Evolutionary conservation across 75 land plant species (phyloP).

Genomic region (Pseudotsuga menziesii): DNA sequence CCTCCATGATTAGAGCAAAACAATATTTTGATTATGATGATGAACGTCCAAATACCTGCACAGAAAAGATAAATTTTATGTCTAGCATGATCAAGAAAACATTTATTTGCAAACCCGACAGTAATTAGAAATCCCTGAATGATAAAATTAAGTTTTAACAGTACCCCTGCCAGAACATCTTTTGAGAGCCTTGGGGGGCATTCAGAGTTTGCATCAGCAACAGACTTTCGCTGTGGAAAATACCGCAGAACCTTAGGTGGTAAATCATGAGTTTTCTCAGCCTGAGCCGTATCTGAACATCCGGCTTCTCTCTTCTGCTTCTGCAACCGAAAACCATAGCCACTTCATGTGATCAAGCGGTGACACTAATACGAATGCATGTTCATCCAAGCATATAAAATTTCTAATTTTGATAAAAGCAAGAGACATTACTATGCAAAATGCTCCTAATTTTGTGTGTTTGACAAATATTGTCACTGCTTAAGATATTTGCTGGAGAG

Average conservation of each 20-base stretch:
- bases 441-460: no score
- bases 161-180: conserved; percentile 50
- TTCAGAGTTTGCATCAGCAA: conserved; percentile 23
- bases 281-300: conserved; percentile 9
- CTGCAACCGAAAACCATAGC: conserved; percentile 15
- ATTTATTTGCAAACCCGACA: neutral
- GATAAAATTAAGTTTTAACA: neutral
- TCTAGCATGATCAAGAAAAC: no score
- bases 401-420: neutral
- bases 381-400: neutral
- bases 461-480: no score
- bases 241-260: conserved; percentile 31
- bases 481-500: no score
- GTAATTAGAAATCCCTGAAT: neutral
- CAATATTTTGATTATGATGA: neutral
- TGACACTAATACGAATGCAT: neutral
- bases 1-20: neutral
- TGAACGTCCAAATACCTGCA: conserved; percentile 5
- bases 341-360: neutral
- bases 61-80: neutral
- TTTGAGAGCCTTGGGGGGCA: conserved; percentile 36
- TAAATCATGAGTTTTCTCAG: conserved; percentile 10
- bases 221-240: conserved; percentile 50
- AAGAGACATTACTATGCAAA: neutral
- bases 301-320: conserved; percentile 33